These are phyloP conservation scores for Tolypocladium sp. DNA, from an alignment of 2,329 filamentous ascomycete genomes.

Conservation along the genomic window DNA sequence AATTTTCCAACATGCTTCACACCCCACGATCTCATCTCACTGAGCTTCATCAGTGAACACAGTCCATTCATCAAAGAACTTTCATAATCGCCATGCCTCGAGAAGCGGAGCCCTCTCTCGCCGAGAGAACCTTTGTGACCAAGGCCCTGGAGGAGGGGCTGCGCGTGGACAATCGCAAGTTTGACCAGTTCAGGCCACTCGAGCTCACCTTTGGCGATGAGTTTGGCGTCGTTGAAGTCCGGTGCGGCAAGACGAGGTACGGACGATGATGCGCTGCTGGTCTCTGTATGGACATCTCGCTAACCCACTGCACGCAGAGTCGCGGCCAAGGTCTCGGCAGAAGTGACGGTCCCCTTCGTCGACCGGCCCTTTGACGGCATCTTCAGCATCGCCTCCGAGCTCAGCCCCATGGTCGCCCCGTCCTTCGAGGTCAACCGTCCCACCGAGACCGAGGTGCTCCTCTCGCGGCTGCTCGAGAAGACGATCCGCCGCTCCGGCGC, in stretches of 20 bases:
- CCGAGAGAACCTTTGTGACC: constrained; percentile 78
- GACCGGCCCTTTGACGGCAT: constrained; percentile 93
- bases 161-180: constrained; percentile 72
- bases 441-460: constrained; percentile 74
- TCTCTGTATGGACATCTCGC: neutral
- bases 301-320: constrained; percentile 45
- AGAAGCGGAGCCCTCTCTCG: constrained; percentile 81
- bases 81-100: constrained; percentile 61
- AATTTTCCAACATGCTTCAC: constrained; percentile 21
- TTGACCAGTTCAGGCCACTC: constrained; percentile 72
- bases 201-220: constrained; percentile 80
- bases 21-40: neutral
- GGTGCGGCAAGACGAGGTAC: constrained; percentile 83
- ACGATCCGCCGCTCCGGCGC: constrained; percentile 86
- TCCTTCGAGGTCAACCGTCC: constrained; percentile 80
- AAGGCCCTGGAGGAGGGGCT: constrained; percentile 74
- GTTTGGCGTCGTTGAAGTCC: constrained; percentile 81
- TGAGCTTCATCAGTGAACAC: constrained; percentile 1
- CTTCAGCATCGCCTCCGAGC: constrained; percentile 85
- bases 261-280: constrained; percentile 7
- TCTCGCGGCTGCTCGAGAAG: constrained; percentile 86
- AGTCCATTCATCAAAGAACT: constrained; percentile 1
- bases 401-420: constrained; percentile 86
- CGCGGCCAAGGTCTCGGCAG: constrained; percentile 75
- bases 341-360: constrained; percentile 74